phyloP scores from a whole-genome alignment of 108 stramenopile species.

The Fistulifera pelliculosa region DNA sequence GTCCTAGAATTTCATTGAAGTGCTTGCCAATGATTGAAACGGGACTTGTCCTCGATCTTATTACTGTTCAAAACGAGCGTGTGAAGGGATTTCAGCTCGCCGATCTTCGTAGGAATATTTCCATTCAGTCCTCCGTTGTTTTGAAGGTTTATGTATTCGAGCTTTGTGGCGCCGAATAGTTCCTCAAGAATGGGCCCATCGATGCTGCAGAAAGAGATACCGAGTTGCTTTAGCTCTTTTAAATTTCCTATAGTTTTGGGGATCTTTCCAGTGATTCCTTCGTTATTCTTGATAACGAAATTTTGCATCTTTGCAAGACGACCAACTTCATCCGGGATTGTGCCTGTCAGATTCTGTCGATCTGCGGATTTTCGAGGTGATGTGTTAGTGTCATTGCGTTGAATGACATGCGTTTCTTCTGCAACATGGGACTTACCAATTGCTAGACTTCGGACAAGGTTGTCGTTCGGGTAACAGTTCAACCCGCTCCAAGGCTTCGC shows the following conservation, averaged over 20 bases:
- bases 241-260: constrained; percentile 10
- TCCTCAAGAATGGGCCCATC: constrained; percentile 31
- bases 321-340: not conserved
- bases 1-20: constrained; percentile 40
- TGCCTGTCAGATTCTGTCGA: constrained; percentile 3
- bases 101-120: constrained; percentile 36
- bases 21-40: constrained; percentile 24
- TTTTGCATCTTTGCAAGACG: constrained; percentile 6
- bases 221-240: constrained; percentile 5
- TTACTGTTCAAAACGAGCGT: constrained; percentile 44
- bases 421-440: constrained; percentile 8
- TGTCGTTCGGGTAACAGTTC: constrained; percentile 36
- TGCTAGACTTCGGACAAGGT: constrained; percentile 39
- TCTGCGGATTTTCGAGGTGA: constrained; percentile 12
- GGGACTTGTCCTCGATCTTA: constrained; percentile 35
- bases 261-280: constrained; percentile 19
- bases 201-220: constrained; percentile 14
- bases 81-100: constrained; percentile 16
- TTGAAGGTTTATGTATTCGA: constrained; percentile 27
- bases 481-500: constrained; percentile 40
- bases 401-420: too few relatives aligned
- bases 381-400: too few relatives aligned
- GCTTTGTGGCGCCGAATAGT: constrained; percentile 19
- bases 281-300: constrained; percentile 39
- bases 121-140: constrained; percentile 34